These are phyloP conservation scores for Diaporthe ampelina DNA, from an alignment of 2,329 filamentous ascomycete genomes.

Conservation along the genomic window DNA sequence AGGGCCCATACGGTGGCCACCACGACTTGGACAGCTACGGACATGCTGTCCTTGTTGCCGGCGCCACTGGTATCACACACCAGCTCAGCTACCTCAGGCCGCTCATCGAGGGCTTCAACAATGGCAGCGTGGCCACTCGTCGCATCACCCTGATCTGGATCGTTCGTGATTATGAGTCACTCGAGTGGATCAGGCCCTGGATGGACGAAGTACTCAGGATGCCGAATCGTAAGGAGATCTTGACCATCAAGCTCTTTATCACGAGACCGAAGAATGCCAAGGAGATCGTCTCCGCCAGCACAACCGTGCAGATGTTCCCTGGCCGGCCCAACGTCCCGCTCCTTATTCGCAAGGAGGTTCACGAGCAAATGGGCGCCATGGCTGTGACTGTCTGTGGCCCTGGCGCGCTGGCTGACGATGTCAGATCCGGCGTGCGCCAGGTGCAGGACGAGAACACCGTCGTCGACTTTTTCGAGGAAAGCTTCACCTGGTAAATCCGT, in stretches of 20 bases:
- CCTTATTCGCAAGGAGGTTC: conserved; percentile 85
- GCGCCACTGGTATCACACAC: conserved; percentile 95
- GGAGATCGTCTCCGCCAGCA: conserved; percentile 82
- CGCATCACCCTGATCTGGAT: conserved; percentile 91
- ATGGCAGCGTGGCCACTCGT: conserved; percentile 82
- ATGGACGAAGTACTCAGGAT: conserved; percentile 81
- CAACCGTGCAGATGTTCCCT: conserved; percentile 91
- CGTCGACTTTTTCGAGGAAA: conserved; percentile 83
- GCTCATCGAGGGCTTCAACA: conserved; percentile 77
- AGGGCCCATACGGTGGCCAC: conserved; percentile 90
- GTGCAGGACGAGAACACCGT: conserved; percentile 72
- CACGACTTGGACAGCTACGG: conserved; percentile 93
- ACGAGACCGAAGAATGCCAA: conserved; percentile 88
- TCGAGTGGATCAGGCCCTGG: conserved; percentile 95
- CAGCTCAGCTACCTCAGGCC: conserved; percentile 90
- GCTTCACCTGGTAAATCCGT: conserved; percentile 73
- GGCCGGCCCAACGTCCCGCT: conserved; percentile 87
- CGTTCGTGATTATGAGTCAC: conserved; percentile 87
- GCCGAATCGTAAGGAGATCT: conserved; percentile 83
- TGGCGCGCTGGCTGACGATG: conserved; percentile 81
- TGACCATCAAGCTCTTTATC: conserved; percentile 90
- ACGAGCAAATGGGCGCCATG: conserved; percentile 88
- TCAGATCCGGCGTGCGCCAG: conserved; percentile 75
- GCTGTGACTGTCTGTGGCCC: conserved; percentile 86
- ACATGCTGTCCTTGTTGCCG: conserved; percentile 90